Evolutionary conservation across 176 grass and related monocot genomes (phyloP), one percentile per base, ranked within the genome.

Genomic region (Metroxylon sagu): DNA sequence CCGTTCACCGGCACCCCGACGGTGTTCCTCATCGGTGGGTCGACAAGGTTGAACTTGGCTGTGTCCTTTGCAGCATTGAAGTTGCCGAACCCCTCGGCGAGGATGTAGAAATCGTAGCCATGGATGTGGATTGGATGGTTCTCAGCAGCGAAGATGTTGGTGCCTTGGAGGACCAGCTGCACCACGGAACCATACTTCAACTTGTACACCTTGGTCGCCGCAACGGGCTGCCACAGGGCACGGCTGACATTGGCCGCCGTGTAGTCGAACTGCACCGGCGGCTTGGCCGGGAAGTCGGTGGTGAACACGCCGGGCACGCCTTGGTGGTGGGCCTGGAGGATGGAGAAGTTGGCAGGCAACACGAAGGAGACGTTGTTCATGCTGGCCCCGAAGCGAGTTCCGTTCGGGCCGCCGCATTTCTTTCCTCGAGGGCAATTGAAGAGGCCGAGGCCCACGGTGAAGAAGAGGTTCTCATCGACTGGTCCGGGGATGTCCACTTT

Each of bases 1-100:
- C 62, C 62, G 15, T 65, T 65, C 62, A 65, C 62, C 25, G 62
- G 62, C 62, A 65, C 62, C 4, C 62, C 62, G 39, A 65, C 48
- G 18, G 62, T 65, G 62, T 65, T 65, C 25, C 62, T 21, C 25
- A 52, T 16, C 19, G 62, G 62, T 15, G 62, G 62, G 21, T 65
- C 62, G 21, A 65, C 62, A 15, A 65, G 62, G 15, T 65, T 65
- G 48, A 65, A 65, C 62, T 12, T 23, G 10, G 43, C 19, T 3
- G 62, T 5, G 23, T 65, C 62, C 49, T 25, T 50, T 23, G 10
- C 10, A 5, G 23, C 48, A 16, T 65, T 23, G 62, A 65, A 65
- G 62, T 65, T 65, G 18, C 62, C 62, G 49, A 65, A 65, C 48
- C 62, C 62, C 62, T 48, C 18, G 18, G 48, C 62, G 19, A 65